Evolutionary conservation across 2,329 filamentous ascomycete species (phyloP).

Genomic region (Hypomyces perniciosus): DNA sequence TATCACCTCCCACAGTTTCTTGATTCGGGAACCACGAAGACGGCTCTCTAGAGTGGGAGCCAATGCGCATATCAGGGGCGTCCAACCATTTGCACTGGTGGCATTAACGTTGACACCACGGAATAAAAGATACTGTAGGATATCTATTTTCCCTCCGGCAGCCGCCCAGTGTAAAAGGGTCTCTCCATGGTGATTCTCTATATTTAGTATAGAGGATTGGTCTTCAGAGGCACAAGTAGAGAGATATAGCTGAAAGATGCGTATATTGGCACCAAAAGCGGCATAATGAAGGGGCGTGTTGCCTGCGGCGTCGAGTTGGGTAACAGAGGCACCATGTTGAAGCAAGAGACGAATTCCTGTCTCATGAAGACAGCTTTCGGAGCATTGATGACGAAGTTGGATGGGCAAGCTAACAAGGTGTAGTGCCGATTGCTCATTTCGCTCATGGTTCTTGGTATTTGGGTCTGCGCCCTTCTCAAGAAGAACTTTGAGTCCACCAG

Average conservation of each 20-base stretch:
- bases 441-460: conserved; percentile 14
- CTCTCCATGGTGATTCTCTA: conserved; percentile 18
- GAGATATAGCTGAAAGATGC: conserved; percentile 18
- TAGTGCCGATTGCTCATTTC: too few relatives aligned
- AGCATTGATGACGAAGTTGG: too few relatives aligned
- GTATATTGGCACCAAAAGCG: conserved; percentile 14
- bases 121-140: conserved; percentile 16
- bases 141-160: conserved; percentile 17
- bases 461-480: conserved; percentile 23
- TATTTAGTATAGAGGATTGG: conserved; percentile 5
- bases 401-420: too few relatives aligned
- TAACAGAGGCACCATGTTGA: conserved; percentile 16
- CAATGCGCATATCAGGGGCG: conserved; percentile 25
- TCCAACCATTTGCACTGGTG: conserved; percentile 23
- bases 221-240: conserved; percentile 1
- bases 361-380: conserved; percentile 6
- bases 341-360: conserved; percentile 18
- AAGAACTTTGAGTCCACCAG: conserved; percentile 17
- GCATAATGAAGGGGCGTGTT: conserved; percentile 19
- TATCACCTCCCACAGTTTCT: conserved; percentile 6
- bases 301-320: conserved; percentile 15
- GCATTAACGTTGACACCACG: conserved; percentile 19
- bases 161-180: conserved; percentile 25
- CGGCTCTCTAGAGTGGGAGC: not conserved
- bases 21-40: not conserved